A percentile compares a stretch with the other conserved stretches of the same genome.
These are phyloP conservation scores for Taiozyma sp. DNA, from an alignment of 1,139 yeast genomes.

Conservation along the genomic window DNA sequence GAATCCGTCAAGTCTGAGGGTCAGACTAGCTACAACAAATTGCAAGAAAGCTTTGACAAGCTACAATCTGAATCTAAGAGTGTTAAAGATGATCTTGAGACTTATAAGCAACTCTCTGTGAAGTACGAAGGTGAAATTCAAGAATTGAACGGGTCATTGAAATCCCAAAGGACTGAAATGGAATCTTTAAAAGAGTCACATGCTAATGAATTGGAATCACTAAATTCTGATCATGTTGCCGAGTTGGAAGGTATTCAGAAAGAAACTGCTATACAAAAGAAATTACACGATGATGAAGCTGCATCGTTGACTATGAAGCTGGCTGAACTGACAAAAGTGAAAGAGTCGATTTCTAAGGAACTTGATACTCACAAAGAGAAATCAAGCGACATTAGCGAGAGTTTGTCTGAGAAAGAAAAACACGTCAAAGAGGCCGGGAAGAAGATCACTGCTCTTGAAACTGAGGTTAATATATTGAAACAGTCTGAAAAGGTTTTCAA, in stretches of 20 bases:
- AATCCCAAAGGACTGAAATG: slow-evolving; percentile 3
- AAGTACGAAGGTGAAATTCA: slow-evolving; percentile 10
- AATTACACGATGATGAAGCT: not conserved
- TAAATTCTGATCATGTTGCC: too few relatives aligned
- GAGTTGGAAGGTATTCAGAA: not conserved
- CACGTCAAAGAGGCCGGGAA: not conserved
- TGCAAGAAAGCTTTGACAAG: slow-evolving; percentile 8
- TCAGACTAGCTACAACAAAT: not conserved
- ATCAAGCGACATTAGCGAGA: not conserved
- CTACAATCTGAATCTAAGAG: slow-evolving; percentile 3
- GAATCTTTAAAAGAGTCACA: not conserved
- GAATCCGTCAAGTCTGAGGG: slow-evolving; percentile 3
- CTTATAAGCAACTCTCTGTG: slow-evolving; percentile 4
- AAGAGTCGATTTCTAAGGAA: not conserved
- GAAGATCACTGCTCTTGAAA: not conserved
- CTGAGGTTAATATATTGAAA: not conserved
- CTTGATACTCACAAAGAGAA: not conserved
- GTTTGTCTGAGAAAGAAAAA: not conserved
- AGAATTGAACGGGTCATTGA: slow-evolving; percentile 6
- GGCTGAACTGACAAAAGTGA: not conserved
- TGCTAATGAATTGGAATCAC: not conserved
- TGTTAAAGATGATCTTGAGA: slow-evolving; percentile 6
- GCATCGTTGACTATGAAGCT: not conserved
- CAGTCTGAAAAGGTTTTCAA: slow-evolving; percentile 1
- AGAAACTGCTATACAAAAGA: not conserved